Evolutionary conservation across 441 rosid species (phyloP).

Genomic region (Pelargonium australe): DNA sequence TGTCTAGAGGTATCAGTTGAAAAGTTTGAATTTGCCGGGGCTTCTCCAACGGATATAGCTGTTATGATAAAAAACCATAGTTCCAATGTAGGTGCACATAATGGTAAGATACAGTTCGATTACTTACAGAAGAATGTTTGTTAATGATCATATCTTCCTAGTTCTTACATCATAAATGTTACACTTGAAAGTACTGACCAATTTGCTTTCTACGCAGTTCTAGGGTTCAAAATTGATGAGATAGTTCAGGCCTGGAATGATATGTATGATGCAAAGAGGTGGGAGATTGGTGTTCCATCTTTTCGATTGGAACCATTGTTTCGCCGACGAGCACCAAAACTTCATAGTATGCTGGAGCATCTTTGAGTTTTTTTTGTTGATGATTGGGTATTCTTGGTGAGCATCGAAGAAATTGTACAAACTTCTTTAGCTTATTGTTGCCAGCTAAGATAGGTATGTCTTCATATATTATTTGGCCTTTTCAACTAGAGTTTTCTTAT

Average conservation of each 20-base stretch:
- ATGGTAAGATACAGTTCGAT: constrained; percentile 44
- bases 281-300: constrained; percentile 41
- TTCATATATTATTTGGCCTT: background rate
- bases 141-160: constrained; percentile 16
- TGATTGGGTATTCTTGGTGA: background rate
- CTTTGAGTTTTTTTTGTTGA: constrained; percentile 2
- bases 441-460: background rate
- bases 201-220: background rate
- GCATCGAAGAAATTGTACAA: background rate
- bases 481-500: background rate
- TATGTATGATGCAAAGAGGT: constrained; percentile 46
- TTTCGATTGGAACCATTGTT: constrained; percentile 48
- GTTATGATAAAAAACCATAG: constrained; percentile 92
- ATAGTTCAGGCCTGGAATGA: constrained; percentile 52
- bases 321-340: constrained; percentile 34
- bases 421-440: background rate
- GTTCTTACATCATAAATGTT: constrained; percentile 28
- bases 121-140: background rate
- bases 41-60: constrained; percentile 84
- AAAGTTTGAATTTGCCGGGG: constrained; percentile 93
- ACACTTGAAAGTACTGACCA: background rate
- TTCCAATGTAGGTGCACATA: constrained; percentile 61
- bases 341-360: background rate
- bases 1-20: constrained; percentile 89
- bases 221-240: constrained; percentile 35